These are phyloP conservation scores for Fennellomyces sp. DNA, from an alignment of 371 early-diverging fungal genomes.

Conservation along the genomic window DNA sequence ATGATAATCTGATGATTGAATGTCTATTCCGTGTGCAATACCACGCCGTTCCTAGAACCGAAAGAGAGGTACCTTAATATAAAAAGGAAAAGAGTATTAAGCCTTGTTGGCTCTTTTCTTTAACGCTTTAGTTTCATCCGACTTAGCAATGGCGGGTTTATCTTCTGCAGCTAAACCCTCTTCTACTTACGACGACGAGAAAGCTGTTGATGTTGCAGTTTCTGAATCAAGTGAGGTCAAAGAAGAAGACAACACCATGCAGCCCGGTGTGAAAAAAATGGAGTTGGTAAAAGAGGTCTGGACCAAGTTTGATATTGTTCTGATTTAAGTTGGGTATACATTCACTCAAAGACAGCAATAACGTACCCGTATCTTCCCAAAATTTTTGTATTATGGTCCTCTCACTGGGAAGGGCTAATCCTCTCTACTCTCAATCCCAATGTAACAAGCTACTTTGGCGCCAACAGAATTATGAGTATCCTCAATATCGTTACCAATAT, in stretches of 20 bases:
- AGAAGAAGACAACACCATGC: neutral
- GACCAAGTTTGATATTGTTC: constrained; percentile 2
- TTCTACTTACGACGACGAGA: neutral
- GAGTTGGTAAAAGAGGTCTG: constrained; percentile 3
- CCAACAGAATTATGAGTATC: constrained; percentile 11
- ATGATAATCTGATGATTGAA: neutral
- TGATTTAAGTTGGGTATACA: constrained; percentile 5
- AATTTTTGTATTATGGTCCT: constrained; percentile 4
- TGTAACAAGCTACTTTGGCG: constrained; percentile 6
- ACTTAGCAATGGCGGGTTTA: neutral
- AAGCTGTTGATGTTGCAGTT: neutral
- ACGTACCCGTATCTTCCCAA: too few species aligned
- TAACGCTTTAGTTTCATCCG: neutral
- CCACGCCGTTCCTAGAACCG: neutral
- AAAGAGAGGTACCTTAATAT: neutral
- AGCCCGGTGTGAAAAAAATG: constrained; percentile 10
- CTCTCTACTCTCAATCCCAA: constrained; percentile 8
- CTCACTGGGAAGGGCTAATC: constrained; percentile 19
- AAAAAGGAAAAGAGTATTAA: neutral
- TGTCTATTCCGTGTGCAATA: neutral
- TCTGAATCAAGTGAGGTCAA: neutral
- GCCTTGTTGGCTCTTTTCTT: neutral
- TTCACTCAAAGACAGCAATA: too few species aligned
- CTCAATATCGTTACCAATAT: constrained; percentile 15
- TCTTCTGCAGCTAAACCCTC: too few species aligned